Evolutionary conservation across 768 basidiomycete species (phyloP), one percentile per base, ranked within the genome.

Genomic region (Podaxis pistillaris): DNA sequence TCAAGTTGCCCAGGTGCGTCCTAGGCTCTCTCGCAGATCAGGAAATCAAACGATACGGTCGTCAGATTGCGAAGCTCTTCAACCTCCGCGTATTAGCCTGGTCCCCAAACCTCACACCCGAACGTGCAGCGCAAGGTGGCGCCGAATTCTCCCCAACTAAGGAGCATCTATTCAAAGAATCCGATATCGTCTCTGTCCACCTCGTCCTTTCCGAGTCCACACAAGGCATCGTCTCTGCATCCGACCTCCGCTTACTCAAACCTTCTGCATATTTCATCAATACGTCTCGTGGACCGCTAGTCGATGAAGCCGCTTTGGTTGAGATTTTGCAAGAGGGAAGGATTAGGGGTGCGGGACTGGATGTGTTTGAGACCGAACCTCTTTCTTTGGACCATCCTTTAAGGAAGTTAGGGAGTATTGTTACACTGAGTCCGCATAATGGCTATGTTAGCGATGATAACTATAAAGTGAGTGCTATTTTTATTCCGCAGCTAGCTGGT

Each of bases 281-380:
- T 68, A 88, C 88, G 0, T 84, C 84, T 2, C 73, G 88, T 58
- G 89, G 89, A 0, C 86, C 86, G 2, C 69, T 91, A 19, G 81
- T 91, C 4, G 83, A 89, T 58, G 88, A 89, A 66, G 65, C 56
- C 0, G 88, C 82, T 0, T 68, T 91, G 37, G 63, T 89, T 8
- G 71, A 83, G 3, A 77, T 75, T 2, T 68, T 89, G 63, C 70
- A 77, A 60, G 68, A 79, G 37, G 77, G 76, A 44, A 73, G 64
- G 49, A 86, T 89, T 38, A 79, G 79, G 2, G 88, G 86, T 0
- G 87, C 83, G 0, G 88, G 84, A 0, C 69, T 89, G 58, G 88
- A 89, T 70, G 88, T 90, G 1, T 89, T 82, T 68, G 86, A 87
- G 51, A 68, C 80, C 38, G 87, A 90, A 67, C 89, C 88, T n/a